A percentile compares a stretch with the other conserved stretches of the same genome.
phyloP scores from a whole-genome alignment of 2,329 filamentous ascomycete species.

The Phialophora verrucosa region DNA sequence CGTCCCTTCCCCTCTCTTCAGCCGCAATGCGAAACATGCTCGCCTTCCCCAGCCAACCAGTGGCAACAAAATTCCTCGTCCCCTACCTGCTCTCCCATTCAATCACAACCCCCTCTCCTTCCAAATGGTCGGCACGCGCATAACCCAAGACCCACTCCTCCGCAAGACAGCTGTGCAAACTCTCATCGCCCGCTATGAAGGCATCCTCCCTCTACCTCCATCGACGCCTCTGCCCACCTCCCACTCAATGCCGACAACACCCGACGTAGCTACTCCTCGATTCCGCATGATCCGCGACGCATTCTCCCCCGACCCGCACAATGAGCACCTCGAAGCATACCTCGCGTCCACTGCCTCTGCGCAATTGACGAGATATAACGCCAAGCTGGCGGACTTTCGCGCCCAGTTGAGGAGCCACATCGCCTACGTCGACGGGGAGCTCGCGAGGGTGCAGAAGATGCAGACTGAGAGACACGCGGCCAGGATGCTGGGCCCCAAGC shows the following conservation, averaged over 20 bases:
- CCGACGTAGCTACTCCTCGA: conserved; percentile 26
- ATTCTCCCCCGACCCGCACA: conserved; percentile 31
- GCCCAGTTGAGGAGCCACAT: conserved; percentile 26
- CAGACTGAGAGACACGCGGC: conserved; percentile 25
- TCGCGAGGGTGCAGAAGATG: conserved; percentile 19
- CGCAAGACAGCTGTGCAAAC: conserved; percentile 37
- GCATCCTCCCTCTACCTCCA: conserved; percentile 23
- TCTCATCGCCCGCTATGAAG: conserved; percentile 37
- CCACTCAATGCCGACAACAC: not conserved
- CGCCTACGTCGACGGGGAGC: conserved; percentile 13
- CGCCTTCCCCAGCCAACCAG: not conserved
- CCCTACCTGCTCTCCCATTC: conserved; percentile 36
- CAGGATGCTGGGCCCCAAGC: conserved; percentile 20
- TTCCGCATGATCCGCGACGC: conserved; percentile 33
- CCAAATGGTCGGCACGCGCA: conserved; percentile 29
- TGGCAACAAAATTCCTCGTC: conserved; percentile 9
- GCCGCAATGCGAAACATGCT: conserved; percentile 26
- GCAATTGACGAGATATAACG: conserved; percentile 27
- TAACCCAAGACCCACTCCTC: conserved; percentile 28
- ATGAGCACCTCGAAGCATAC: conserved; percentile 30
- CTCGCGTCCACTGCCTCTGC: conserved; percentile 15
- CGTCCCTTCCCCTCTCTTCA: conserved; percentile 38
- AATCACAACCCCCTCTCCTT: conserved; percentile 31
- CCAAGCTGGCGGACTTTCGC: conserved; percentile 25
- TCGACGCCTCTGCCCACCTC: not conserved